phyloP scores from a whole-genome alignment of 179 eudicot species.

The Corrigiola litoralis region DNA sequence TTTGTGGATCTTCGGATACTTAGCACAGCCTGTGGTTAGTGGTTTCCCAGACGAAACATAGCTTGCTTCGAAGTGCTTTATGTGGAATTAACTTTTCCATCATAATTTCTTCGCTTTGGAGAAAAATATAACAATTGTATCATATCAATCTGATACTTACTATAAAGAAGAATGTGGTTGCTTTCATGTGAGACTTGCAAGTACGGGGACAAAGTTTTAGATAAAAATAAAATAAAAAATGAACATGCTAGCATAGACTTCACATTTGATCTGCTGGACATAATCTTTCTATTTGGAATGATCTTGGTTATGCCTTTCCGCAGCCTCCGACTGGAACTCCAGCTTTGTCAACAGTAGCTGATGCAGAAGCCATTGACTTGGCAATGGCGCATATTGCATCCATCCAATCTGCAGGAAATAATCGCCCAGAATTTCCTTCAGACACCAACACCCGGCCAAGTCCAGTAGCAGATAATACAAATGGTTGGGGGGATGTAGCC shows the following conservation, averaged over 20 bases:
- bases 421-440: slow-evolving; percentile 8
- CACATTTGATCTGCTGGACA: not conserved
- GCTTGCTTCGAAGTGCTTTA: too few relatives aligned
- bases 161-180: too few relatives aligned
- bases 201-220: too few relatives aligned
- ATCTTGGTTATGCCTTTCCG: slow-evolving; percentile 31
- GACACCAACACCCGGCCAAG: slow-evolving; percentile 15
- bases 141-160: too few relatives aligned
- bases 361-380: slow-evolving; percentile 18
- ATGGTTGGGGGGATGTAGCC: slow-evolving; percentile 23
- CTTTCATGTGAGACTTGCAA: too few relatives aligned
- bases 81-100: too few relatives aligned
- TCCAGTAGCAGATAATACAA: slow-evolving; percentile 27
- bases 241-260: not conserved
- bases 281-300: not conserved
- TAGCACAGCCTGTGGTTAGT: too few relatives aligned
- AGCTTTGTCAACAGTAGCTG: slow-evolving; percentile 16
- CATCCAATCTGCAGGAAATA: slow-evolving; percentile 28
- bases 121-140: too few relatives aligned
- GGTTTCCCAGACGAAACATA: too few relatives aligned
- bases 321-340: slow-evolving; percentile 10
- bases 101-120: too few relatives aligned
- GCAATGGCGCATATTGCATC: slow-evolving; percentile 25
- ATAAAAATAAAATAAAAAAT: too few relatives aligned
- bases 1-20: too few relatives aligned